A percentile compares a stretch with the other conserved stretches of the same genome.
These are phyloP conservation scores for Pseudoneurospora amorphoporcata DNA, from an alignment of 495 filamentous ascomycete genomes.

Conservation along the genomic window DNA sequence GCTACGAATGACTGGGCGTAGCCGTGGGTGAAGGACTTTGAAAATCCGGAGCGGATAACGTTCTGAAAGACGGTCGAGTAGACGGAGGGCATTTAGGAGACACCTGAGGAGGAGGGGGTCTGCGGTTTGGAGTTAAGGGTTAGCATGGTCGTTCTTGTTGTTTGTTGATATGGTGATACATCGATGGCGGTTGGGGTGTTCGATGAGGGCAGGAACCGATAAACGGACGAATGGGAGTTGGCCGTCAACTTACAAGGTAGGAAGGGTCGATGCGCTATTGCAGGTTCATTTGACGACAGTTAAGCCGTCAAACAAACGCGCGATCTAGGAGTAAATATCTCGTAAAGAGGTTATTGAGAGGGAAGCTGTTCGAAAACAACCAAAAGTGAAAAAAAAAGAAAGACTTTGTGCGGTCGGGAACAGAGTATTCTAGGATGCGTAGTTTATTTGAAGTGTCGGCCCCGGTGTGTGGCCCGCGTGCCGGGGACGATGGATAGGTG, in stretches of 20 bases:
- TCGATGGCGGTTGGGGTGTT: neutral
- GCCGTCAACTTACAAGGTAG: conserved; percentile 34
- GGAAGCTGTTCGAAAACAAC: conserved; percentile 2
- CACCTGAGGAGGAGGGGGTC: conserved; percentile 32
- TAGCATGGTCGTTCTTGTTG: neutral
- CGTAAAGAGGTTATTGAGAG: neutral
- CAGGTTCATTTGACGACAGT: conserved; percentile 62
- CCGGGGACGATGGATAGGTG: neutral
- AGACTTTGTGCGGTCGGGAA: neutral
- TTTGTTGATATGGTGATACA: neutral
- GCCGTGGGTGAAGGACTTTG: conserved; percentile 92
- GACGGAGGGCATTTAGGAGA: conserved; percentile 52
- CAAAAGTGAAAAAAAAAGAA: conserved; percentile 9
- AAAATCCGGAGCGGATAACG: conserved; percentile 92
- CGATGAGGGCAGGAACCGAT: neutral
- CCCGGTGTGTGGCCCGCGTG: neutral
- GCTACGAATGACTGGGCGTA: conserved; percentile 97
- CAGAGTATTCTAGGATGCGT: neutral
- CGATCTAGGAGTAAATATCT: conserved; percentile 18
- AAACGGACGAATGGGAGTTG: neutral
- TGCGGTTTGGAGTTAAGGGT: neutral
- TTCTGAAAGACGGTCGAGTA: conserved; percentile 56
- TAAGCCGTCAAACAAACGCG: conserved; percentile 57
- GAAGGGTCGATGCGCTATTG: conserved; percentile 35
- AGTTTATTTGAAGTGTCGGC: neutral